phyloP scores from a whole-genome alignment of 106 monocot genomes.

The Platanthera zijinensis region DNA sequence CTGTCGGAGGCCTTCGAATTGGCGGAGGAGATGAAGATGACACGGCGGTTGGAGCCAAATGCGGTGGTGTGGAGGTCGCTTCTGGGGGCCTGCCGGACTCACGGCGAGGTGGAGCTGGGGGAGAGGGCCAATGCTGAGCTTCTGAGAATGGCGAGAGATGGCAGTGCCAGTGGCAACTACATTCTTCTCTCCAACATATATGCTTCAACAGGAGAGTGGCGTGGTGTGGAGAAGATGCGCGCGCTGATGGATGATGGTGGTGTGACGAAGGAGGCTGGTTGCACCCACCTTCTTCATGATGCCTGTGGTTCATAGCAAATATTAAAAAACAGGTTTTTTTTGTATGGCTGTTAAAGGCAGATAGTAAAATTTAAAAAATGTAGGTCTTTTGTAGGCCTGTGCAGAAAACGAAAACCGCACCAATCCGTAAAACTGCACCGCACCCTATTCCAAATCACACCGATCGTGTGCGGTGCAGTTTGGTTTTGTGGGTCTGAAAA shows the following conservation, averaged over 20 bases:
- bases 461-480: no score
- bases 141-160: constrained; percentile 21
- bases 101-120: constrained; percentile 47
- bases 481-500: no score
- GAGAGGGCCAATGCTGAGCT: constrained; percentile 37
- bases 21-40: constrained; percentile 21
- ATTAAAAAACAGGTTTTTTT: no score
- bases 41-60: constrained; percentile 14
- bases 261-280: constrained; percentile 58
- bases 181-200: constrained; percentile 61
- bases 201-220: constrained; percentile 50
- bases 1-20: constrained; percentile 39
- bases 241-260: constrained; percentile 50
- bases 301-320: neutral
- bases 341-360: no score
- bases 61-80: constrained; percentile 48
- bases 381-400: no score
- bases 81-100: constrained; percentile 46
- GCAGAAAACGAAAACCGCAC: no score
- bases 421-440: no score
- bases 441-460: no score
- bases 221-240: constrained; percentile 39
- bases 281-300: constrained; percentile 16
- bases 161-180: constrained; percentile 46
- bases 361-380: no score